Evolutionary conservation across 495 filamentous ascomycete genomes (phyloP), one percentile per base, ranked within the genome.

Genomic region (Astrothelium subdiscretum): DNA sequence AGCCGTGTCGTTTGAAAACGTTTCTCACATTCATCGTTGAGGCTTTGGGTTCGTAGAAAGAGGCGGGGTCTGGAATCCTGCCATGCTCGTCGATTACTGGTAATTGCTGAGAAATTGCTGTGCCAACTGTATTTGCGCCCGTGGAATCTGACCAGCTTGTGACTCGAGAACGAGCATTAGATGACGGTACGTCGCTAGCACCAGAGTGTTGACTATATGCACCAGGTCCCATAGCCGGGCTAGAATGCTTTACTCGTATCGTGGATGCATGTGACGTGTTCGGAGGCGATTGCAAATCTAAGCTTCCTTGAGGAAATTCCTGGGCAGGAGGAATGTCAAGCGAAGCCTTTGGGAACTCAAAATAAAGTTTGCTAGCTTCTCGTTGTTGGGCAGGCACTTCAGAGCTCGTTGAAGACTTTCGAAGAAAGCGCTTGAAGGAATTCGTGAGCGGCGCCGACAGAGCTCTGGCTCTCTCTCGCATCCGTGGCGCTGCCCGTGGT

Each of bases 91-190:
- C 77, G 60, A 90, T 88, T 62, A 86, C 77, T 20, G 86, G 85
- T 27, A 89, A 74, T 26, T 81, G 81, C 85, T 82, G 38, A 71
- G 75, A 54, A 8, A 54, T 32, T 27, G 48, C 48, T 54, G 48
- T 44, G 83, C 82, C 67, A 69, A 78, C 71, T 4, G 80, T 82
- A 59, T 80, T 79, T 61, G 76, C 74, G n/a, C 69, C 73, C 0
- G 79, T 83, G 1, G 83, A 92, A 66, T 86, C 80, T 3, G 81
- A 79, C 89, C 88, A 91, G 69, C 89, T 92, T 15, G 87, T 91
- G 42, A 91, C 80, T 18, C 86, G 79, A 59, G 88, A 90, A 58
- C 42, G 15, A 44, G 38, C 12, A 31, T 61, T 24, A 13, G 8
- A 22, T 32, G 38, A 58, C 35, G 38, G 13, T 13, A 43, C 35